A percentile compares a stretch with the other conserved stretches of the same genome.
Conservation (phyloP, 257 asterid species). For the Lithospermum erythrorhizon region DNA sequence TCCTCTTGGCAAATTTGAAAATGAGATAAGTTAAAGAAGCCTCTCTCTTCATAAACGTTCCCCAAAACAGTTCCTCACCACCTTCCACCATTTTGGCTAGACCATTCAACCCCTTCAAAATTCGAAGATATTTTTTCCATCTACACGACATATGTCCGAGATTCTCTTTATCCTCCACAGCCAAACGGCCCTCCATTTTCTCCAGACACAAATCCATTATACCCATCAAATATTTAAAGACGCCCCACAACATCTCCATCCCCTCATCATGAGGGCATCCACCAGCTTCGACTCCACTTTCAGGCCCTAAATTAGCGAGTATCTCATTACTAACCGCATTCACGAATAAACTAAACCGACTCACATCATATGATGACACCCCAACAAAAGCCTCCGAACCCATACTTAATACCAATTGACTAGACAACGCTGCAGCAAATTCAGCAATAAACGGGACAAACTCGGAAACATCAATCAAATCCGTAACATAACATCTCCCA, state of each 20-base stretch:
- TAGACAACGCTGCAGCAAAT: conserved; percentile 38
- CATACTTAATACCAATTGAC: conserved; percentile 22
- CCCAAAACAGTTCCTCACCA: conserved; percentile 57
- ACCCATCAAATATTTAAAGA: conserved; percentile 38
- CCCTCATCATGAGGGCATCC: conserved; percentile 22
- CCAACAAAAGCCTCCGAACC: conserved; percentile 20
- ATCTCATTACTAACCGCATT: conserved; percentile 30
- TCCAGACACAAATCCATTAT: conserved; percentile 41
- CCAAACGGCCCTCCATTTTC: conserved; percentile 41
- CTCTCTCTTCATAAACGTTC: conserved; percentile 42
- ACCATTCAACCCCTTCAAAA: conserved; percentile 56
- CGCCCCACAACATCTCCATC: conserved; percentile 25
- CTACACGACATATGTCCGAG: conserved; percentile 26
- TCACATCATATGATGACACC: conserved; percentile 32
- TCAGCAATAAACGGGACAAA: conserved; percentile 54
- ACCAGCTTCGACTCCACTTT: background rate
- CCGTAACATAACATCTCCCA: conserved; percentile 12
- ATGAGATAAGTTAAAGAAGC: conserved; percentile 48
- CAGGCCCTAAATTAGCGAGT: conserved; percentile 9
- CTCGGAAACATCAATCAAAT: conserved; percentile 32
- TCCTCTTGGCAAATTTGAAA: conserved; percentile 56
- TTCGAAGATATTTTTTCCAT: conserved; percentile 50
- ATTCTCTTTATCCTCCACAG: conserved; percentile 21
- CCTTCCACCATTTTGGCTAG: conserved; percentile 48
- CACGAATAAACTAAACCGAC: conserved; percentile 46